Conservation (phyloP, 345 rosid species). For the Citrus glauca region DNA sequence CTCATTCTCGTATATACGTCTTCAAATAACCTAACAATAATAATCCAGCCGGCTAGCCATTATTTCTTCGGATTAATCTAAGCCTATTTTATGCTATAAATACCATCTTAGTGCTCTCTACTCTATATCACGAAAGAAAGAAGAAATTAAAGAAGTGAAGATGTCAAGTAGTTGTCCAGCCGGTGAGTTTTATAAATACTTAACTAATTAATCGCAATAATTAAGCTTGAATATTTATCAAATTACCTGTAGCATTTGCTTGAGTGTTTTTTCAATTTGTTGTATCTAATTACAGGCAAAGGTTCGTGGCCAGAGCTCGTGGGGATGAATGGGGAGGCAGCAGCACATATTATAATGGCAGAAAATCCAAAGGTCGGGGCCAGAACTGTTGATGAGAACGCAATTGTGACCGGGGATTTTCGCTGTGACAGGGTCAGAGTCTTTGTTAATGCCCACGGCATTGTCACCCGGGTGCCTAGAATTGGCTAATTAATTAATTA, state of each 20-base stretch:
- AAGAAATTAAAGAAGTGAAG: background rate
- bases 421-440: slow-evolving; percentile 18
- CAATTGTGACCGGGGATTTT: background rate
- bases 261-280: too few species aligned
- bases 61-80: background rate
- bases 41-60: background rate
- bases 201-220: background rate
- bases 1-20: too few species aligned
- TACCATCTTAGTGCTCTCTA: background rate
- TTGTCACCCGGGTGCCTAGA: background rate
- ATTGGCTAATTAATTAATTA: background rate
- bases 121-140: background rate
- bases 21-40: too few species aligned
- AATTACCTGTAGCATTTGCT: too few species aligned
- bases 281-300: slow-evolving; percentile 9
- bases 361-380: slow-evolving; percentile 7
- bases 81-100: background rate
- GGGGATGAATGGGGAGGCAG: slow-evolving; percentile 1
- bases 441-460: background rate
- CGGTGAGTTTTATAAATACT: background rate
- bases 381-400: background rate
- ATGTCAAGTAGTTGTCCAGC: background rate
- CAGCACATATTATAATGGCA: background rate
- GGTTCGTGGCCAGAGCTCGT: slow-evolving; percentile 21
- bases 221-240: background rate